phyloP scores from a whole-genome alignment of 1,139 yeast species.

The Dujonia santamariae region DNA sequence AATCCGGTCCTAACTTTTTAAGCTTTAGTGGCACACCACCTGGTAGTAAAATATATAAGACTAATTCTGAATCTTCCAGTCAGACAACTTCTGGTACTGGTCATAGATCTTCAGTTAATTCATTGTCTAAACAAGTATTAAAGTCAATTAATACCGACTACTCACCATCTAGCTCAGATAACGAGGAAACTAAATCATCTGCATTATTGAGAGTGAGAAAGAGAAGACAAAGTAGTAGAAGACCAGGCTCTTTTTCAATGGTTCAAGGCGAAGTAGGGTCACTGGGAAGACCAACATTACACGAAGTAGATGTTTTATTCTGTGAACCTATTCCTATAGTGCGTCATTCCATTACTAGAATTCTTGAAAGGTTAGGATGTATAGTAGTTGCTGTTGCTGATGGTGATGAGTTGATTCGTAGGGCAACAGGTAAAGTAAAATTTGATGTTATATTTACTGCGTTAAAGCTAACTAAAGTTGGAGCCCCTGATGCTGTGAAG shows the following conservation, averaged over 20 bases:
- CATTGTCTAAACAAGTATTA: constrained; percentile 25
- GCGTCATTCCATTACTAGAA: constrained; percentile 62
- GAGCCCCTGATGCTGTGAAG: constrained; percentile 73
- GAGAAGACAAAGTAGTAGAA: constrained; percentile 51
- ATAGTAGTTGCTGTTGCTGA: constrained; percentile 74
- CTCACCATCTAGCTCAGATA: constrained; percentile 69
- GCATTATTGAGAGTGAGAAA: constrained; percentile 56
- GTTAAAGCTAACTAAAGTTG: constrained; percentile 61
- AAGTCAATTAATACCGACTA: constrained; percentile 36
- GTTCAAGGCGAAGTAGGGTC: constrained; percentile 9
- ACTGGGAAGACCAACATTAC: constrained; percentile 6
- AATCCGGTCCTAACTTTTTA: too few species aligned
- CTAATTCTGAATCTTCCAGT: constrained; percentile 1
- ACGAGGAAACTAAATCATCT: constrained; percentile 54
- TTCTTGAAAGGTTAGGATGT: constrained; percentile 73
- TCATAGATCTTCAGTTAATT: constrained; percentile 27
- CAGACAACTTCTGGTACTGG: constrained; percentile 8
- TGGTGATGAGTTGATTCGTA: constrained; percentile 79
- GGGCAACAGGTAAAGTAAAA: constrained; percentile 79
- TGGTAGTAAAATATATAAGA: constrained; percentile 2
- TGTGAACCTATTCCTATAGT: constrained; percentile 89
- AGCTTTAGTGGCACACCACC: constrained; percentile 3
- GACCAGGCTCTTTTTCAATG: constrained; percentile 20
- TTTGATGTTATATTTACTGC: constrained; percentile 86
- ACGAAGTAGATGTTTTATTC: constrained; percentile 62